phyloP scores from a whole-genome alignment of 352 stramenopile genomes.

The Aphanomyces stellatus region DNA sequence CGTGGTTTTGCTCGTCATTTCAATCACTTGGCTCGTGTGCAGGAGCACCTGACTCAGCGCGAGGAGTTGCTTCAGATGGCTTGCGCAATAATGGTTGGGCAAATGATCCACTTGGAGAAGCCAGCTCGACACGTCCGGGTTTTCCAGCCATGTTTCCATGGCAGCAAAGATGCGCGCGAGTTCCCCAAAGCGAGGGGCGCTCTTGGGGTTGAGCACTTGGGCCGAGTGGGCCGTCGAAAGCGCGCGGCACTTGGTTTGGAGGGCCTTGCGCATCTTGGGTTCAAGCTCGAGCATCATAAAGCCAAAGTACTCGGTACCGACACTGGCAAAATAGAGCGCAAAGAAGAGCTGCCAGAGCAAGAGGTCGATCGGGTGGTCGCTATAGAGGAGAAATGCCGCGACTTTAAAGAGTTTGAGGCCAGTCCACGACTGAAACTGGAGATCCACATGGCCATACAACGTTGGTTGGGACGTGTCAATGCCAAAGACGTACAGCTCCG shows the following conservation, averaged over 20 bases:
- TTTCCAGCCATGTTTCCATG: constrained; percentile 82
- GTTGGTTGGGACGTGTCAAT: constrained; percentile 14
- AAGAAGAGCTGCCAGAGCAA: constrained; percentile 71
- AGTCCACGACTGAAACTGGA: constrained; percentile 1
- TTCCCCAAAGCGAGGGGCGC: constrained; percentile 42
- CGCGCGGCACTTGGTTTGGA: constrained; percentile 45
- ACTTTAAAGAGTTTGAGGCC: constrained; percentile 11
- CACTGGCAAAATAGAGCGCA: constrained; percentile 54
- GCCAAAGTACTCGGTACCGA: constrained; percentile 42
- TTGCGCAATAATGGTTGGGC: constrained; percentile 64
- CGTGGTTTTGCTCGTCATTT: neutral
- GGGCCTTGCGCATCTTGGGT: constrained; percentile 32
- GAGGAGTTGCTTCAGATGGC: constrained; percentile 58
- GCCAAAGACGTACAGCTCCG: constrained; percentile 18
- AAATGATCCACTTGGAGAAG: constrained; percentile 59
- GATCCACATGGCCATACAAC: constrained; percentile 11
- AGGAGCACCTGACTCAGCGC: constrained; percentile 55
- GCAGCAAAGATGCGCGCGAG: constrained; percentile 66
- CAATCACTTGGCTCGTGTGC: constrained; percentile 13
- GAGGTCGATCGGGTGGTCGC: constrained; percentile 26
- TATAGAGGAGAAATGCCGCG: neutral
- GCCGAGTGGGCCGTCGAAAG: constrained; percentile 56
- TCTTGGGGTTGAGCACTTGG: constrained; percentile 45
- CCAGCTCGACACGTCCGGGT: constrained; percentile 72
- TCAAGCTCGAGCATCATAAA: constrained; percentile 51